Base-by-base conservation (phyloP, 345 rosid genomes). In the Euphorbia lathyris region DNA sequence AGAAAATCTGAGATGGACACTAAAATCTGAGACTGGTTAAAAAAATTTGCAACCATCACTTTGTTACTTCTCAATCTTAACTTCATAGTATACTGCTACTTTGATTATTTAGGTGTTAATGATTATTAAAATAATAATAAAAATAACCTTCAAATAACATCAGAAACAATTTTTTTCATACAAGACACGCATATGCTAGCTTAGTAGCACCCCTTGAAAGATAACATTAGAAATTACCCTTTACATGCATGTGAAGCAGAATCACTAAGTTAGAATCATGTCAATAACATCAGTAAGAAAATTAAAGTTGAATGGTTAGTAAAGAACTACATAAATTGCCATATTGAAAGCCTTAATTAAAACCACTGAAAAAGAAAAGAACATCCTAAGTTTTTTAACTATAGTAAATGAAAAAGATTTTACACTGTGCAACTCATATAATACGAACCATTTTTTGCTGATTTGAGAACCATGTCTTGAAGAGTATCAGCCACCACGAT, bases 401-500 rank as follows among this genome's bases (percentile, higher is more conserved):
- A 29, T 1, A 5, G 14, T 1, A 16, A 17, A 58, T 5, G 3
- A 34, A 19, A 17, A 19, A 19, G 10, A 32, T 34, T 8, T 6
- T 3, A 60, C 23, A 16, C 17, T 20, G 16, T 16, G n/a, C 26
- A 26, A 58, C 12, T 13, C 4, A 26, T 47, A 26, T 45, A 10
- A 48, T 50, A 60, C 86, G 25, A 32, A 90, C 99, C 98, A 71
- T 92, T 92, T 75, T 92, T 95, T 57, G 87, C 96, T 47, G 99
- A 90, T 25, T 90, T 89, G 73, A 85, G 67, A 66, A 92, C 97
- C 13, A 84, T 52, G 13, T 92, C 90, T 36, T 92, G 84, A 43
- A 95, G 84, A 75, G 48, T 95, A 74, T 95, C 97, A n/a, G 91
- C 97, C 53, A 95, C 98, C 16, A 92, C 88, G 36, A 95, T 91